A percentile compares a stretch with the other conserved stretches of the same genome.
These are phyloP conservation scores for Saraca asoca DNA, from an alignment of 331 rosid genomes.

Conservation along the genomic window DNA sequence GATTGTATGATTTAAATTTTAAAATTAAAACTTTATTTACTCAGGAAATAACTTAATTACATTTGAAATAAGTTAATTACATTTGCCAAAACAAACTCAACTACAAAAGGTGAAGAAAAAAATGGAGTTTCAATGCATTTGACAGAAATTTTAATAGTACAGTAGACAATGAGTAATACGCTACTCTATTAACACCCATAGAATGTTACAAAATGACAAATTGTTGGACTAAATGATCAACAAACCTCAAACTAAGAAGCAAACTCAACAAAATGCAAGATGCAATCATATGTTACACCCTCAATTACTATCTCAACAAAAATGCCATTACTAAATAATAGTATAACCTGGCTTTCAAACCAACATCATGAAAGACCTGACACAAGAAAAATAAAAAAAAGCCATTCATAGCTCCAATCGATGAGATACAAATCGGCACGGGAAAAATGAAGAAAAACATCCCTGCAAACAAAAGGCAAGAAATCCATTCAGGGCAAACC, in stretches of 20 bases:
- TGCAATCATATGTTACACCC: conserved; percentile 37
- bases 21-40: too few relatives aligned
- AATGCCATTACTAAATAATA: conserved; percentile 17
- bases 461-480: conserved; percentile 52
- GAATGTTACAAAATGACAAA: conserved; percentile 33
- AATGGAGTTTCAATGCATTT: too few relatives aligned
- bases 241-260: conserved; percentile 38
- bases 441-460: conserved; percentile 33
- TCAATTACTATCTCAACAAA: conserved; percentile 21
- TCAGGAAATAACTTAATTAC: too few relatives aligned
- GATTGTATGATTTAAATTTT: too few relatives aligned
- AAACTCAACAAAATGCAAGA: conserved; percentile 23
- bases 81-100: too few relatives aligned
- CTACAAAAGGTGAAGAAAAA: too few relatives aligned
- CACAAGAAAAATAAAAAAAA: conserved; percentile 10
- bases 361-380: conserved; percentile 40
- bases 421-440: conserved; percentile 30
- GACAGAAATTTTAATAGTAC: too few relatives aligned
- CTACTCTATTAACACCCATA: conserved; percentile 32
- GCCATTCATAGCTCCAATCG: conserved; percentile 39
- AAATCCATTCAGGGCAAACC: conserved; percentile 18
- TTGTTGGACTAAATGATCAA: conserved; percentile 28
- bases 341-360: conserved; percentile 35
- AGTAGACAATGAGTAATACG: not conserved
- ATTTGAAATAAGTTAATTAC: too few relatives aligned